A percentile compares a stretch with the other conserved stretches of the same genome.
These are phyloP conservation scores for Viola odorata DNA, from an alignment of 345 rosid species.

Conservation along the genomic window DNA sequence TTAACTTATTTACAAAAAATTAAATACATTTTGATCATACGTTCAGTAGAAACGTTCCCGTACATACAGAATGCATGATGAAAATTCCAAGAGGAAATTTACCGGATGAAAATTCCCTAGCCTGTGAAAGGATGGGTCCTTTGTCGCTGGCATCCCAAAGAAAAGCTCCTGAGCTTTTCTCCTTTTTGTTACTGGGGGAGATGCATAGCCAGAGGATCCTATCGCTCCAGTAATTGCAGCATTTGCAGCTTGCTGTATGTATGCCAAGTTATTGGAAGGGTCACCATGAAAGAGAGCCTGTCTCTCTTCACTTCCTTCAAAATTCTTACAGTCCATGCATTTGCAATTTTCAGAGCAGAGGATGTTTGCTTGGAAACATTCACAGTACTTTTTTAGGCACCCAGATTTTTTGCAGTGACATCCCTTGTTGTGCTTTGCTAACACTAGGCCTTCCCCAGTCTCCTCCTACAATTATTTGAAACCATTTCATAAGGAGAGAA, in stretches of 20 bases:
- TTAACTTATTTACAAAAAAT: no score
- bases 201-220: constrained; percentile 87
- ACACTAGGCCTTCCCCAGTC: constrained; percentile 54
- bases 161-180: constrained; percentile 77
- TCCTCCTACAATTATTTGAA: constrained; percentile 56
- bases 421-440: constrained; percentile 97
- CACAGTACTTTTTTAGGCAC: constrained; percentile 97
- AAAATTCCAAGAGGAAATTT: constrained; percentile 16
- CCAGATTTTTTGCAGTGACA: constrained; percentile 99
- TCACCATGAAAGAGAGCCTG: constrained; percentile 92
- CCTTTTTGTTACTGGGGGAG: constrained; percentile 66
- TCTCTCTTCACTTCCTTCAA: constrained; percentile 97
- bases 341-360: constrained; percentile 95
- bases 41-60: background rate
- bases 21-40: background rate
- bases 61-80: no score
- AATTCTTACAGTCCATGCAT: constrained; percentile 96
- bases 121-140: constrained; percentile 59
- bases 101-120: constrained; percentile 72
- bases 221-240: constrained; percentile 98
- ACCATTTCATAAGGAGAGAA: constrained; percentile 1
- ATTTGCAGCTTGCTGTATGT: constrained; percentile 96
- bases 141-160: constrained; percentile 46
- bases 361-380: constrained; percentile 95
- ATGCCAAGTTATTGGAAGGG: constrained; percentile 73